Conservation (phyloP, 495 filamentous ascomycete species). For the Astrothelium macrocarpum region DNA sequence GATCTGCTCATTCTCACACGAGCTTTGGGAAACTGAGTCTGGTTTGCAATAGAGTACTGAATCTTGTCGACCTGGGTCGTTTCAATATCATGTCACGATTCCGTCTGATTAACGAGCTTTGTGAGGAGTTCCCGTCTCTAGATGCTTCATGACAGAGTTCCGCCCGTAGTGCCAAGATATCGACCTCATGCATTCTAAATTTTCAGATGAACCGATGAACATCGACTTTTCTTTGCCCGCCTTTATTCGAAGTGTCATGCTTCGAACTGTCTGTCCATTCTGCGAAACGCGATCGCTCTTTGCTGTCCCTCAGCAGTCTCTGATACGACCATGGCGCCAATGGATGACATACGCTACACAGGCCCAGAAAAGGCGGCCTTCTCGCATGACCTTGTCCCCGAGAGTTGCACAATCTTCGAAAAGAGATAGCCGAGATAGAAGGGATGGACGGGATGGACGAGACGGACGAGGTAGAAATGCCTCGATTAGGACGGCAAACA, state of each 20-base stretch:
- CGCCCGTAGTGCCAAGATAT: neutral
- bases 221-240: neutral
- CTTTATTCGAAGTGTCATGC: neutral
- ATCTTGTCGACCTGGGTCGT: no score
- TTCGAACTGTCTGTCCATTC: conserved; percentile 24
- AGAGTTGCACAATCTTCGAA: conserved; percentile 48
- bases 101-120: no score
- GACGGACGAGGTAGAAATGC: no score
- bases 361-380: conserved; percentile 41
- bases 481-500: conserved; percentile 34
- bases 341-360: conserved; percentile 16
- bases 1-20: no score
- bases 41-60: no score
- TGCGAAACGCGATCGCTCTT: conserved; percentile 26
- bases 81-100: no score
- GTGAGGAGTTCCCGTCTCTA: no score
- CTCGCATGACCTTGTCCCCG: conserved; percentile 74
- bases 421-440: conserved; percentile 35
- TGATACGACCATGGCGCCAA: conserved; percentile 17
- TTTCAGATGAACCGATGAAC: neutral
- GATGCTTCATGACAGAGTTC: neutral
- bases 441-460: no score
- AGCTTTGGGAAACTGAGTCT: no score
- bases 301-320: conserved; percentile 4
- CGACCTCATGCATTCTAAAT: neutral